A percentile compares a stretch with the other conserved stretches of the same genome.
These are phyloP conservation scores for Ilex paraguariensis DNA, from an alignment of 305 asterid genomes.

Conservation along the genomic window DNA sequence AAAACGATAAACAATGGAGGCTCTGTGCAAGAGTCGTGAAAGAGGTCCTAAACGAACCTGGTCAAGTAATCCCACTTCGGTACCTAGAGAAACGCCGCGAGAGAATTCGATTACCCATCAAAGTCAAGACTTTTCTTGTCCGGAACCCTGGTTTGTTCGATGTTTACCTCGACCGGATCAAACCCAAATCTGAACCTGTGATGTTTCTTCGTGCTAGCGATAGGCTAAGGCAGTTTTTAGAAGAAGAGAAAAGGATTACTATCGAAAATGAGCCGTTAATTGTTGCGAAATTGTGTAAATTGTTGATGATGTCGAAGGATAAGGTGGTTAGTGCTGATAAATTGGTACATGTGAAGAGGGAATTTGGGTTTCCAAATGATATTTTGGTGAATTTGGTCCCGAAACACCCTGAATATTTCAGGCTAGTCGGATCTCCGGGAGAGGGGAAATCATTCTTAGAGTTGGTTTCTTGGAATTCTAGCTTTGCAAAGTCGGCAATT, in stretches of 20 bases:
- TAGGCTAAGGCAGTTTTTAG: conserved; percentile 46
- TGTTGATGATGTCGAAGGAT: conserved; percentile 79
- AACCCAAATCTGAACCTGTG: conserved; percentile 61
- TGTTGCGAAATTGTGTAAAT: conserved; percentile 69
- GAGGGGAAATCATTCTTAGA: conserved; percentile 66
- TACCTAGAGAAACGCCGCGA: conserved; percentile 82
- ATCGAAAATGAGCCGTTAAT: conserved; percentile 48
- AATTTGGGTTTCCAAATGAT: conserved; percentile 84
- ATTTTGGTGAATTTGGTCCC: conserved; percentile 65
- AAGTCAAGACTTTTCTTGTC: conserved; percentile 38
- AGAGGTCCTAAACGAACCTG: conserved; percentile 91
- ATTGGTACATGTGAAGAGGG: conserved; percentile 83
- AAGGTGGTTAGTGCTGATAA: conserved; percentile 66
- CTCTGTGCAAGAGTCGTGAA: conserved; percentile 67
- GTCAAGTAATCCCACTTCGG: conserved; percentile 68
- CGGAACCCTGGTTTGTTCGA: conserved; percentile 63
- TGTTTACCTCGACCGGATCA: conserved; percentile 48
- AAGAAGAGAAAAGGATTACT: conserved; percentile 51
- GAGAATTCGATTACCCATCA: conserved; percentile 51
- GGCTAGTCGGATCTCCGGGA: conserved; percentile 53
- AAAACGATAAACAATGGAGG: conserved; percentile 78
- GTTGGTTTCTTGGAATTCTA: conserved; percentile 59
- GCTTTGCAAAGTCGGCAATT: conserved; percentile 57
- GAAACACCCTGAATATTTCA: conserved; percentile 60
- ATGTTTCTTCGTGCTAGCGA: conserved; percentile 59